Evolutionary conservation across 2,329 filamentous ascomycete genomes (phyloP).

Genomic region (Helotiales sp.): DNA sequence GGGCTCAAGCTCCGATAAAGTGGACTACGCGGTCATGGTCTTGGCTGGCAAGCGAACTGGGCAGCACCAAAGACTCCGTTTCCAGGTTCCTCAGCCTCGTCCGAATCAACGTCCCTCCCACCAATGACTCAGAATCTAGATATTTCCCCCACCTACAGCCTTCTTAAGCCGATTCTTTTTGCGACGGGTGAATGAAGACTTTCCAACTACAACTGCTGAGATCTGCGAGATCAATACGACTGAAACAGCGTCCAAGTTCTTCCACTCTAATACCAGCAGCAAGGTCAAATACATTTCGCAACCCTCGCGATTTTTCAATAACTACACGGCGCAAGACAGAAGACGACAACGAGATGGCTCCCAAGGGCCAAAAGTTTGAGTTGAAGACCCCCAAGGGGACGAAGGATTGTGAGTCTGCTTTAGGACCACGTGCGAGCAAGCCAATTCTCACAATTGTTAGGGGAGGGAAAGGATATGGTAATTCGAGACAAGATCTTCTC

Average conservation of each 20-base stretch:
- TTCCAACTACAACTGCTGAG: slow-evolving; percentile 33
- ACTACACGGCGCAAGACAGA: slow-evolving; percentile 28
- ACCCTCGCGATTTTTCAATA: slow-evolving; percentile 31
- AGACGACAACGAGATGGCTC: slow-evolving; percentile 40
- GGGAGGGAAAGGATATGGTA: slow-evolving; percentile 78
- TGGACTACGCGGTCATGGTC: background rate
- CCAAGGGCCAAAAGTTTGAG: slow-evolving; percentile 60
- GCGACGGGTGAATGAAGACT: slow-evolving; percentile 39
- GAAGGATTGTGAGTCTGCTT: slow-evolving; percentile 68
- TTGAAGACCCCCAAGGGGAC: slow-evolving; percentile 92
- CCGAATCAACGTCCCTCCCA: slow-evolving; percentile 26
- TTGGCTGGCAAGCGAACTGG: background rate
- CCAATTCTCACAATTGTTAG: slow-evolving; percentile 41
- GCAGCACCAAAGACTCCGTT: background rate
- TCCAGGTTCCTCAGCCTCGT: slow-evolving; percentile 32
- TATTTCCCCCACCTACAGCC: slow-evolving; percentile 21
- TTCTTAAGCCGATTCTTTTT: slow-evolving; percentile 25
- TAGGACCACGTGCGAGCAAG: slow-evolving; percentile 10
- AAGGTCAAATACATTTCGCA: slow-evolving; percentile 24
- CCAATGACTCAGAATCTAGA: slow-evolving; percentile 40
- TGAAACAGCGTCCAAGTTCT: slow-evolving; percentile 18
- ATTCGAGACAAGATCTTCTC: slow-evolving; percentile 81
- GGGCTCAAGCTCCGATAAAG: background rate
- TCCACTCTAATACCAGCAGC: slow-evolving; percentile 18
- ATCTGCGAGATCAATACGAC: slow-evolving; percentile 42